Evolutionary conservation across 768 basidiomycete genomes (phyloP), one percentile per base, ranked within the genome.

Genomic region (Chalciporus piperatus): DNA sequence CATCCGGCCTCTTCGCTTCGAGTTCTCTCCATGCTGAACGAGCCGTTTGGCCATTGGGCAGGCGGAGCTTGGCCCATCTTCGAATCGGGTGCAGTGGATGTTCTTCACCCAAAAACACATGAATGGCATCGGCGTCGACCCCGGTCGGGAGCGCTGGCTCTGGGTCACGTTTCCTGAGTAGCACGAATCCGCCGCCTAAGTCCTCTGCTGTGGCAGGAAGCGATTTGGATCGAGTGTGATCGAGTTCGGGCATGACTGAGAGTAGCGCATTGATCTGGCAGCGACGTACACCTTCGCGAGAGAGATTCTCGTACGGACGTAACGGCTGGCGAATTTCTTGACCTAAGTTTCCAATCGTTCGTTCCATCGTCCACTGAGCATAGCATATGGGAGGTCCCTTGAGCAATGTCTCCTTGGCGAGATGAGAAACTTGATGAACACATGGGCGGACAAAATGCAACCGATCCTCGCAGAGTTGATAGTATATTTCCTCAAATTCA

Each of bases 281-380:
- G 11, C 56, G 50, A 0, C 57, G 51, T 4, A 69, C n/a, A 6
- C 52, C 69, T 30, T 54, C 54, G 38, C 67, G 51, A 14, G 64
- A 22, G 10, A 69, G 56, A 47, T 70, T 70, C 4, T 3, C 3
- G 27, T 51, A 69, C 4, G 61, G 54, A 27, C 70, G 58, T 0
- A 59, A 63, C 12, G 48, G 63, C 42, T 64, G 63, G 9, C 46
- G 32, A 7, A 68, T 60, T 43, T 70, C 63, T 39, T 51, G 30
- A 5, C 63, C 65, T 47, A 68, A 58, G 22, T 59, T 65, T 6
- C 68, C 58, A 10, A 67, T 65, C 1, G 59, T 59, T 7, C 52
- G 30, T 32, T 70, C 69, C 46, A 72, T 55, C 0, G 58, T 61
- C 62, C 65, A 72, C 40, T 71, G 68, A 8, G 69, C 42, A 32